Base-by-base conservation (phyloP, 352 stramenopile genomes). In the Globisporangium apiculatum region DNA sequence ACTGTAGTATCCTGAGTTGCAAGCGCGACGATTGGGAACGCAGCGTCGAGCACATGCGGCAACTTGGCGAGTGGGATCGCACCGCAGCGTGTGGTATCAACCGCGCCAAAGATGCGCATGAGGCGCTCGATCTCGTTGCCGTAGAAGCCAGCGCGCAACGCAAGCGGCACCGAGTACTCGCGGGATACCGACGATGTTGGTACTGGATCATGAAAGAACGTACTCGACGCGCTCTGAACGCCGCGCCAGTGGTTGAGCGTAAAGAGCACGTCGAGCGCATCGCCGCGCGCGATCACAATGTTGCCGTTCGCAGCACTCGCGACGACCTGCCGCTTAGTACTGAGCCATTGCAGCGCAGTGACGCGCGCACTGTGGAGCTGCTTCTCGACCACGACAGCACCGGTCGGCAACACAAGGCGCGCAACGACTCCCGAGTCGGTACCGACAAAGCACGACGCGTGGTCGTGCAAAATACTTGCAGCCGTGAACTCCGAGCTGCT, bases 201-300 rank as follows among this genome's bases (percentile, higher is more conserved):
- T 37, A 8, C 24, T 48, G 53, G 37, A 65, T 63, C n/a, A 67
- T 48, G 45, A 69, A 82, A 48, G 67, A 66, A 51, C 61, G 40
- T 5, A 41, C 49, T 48, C 61, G 71, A 55, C 56, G 61, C 7
- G 55, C 61, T 66, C 43, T 68, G 69, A 14, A 75, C 60, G 0
- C 64, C 66, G 37, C 72, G 62, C 75, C 70, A 81, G 50, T 83
- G 75, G 31, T 79, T 75, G 0, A 85, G 38, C 14, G 58, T 64
- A 35, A 75, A 61, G 9, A 76, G 15, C 3, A 66, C 51, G 18
- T 80, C 60, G 0, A 85, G 52, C 9, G 68, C 71, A 46, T 76
- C 65, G 40, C 58, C 73, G 7, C 61, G 35, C 11, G 60, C 59
- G 7, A 85, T 58, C 36, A 80, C 40, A 12, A 79, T 66, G 41